Conservation (phyloP, 192 early-diverging fungal genomes). For the Coemansia sp. region DNA sequence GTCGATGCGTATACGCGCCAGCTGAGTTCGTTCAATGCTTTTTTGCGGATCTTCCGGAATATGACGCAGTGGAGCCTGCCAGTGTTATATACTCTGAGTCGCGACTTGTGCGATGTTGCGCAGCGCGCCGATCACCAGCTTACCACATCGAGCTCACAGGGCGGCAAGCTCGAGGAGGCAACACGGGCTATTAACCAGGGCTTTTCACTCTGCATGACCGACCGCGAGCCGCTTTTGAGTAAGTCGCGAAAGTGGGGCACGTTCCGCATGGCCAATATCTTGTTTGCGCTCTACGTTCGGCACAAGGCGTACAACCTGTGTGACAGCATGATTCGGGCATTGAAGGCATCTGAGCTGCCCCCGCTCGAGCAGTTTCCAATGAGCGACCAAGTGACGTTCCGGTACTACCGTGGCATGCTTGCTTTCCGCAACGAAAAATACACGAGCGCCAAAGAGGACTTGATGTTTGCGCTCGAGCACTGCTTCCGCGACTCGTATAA, state of each 20-base stretch:
- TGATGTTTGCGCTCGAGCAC: constrained; percentile 52
- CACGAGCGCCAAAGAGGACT: constrained; percentile 55
- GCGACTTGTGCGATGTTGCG: constrained; percentile 32
- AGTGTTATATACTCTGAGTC: constrained; percentile 28
- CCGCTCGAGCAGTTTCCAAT: constrained; percentile 74
- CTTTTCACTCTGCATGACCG: constrained; percentile 86
- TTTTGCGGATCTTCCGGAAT: constrained; percentile 35
- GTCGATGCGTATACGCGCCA: constrained; percentile 32
- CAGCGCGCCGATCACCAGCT: constrained; percentile 31
- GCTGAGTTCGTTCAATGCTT: constrained; percentile 32
- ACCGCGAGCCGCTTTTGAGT: constrained; percentile 48
- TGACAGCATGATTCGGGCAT: constrained; percentile 73
- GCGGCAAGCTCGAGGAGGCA: constrained; percentile 70
- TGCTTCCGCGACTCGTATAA: constrained; percentile 37
- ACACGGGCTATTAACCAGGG: constrained; percentile 85
- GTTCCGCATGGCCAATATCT: constrained; percentile 80
- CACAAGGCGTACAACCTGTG: constrained; percentile 77
- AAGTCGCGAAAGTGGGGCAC: constrained; percentile 90
- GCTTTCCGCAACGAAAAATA: constrained; percentile 86
- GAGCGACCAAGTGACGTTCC: constrained; percentile 80
- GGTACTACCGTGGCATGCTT: constrained; percentile 84
- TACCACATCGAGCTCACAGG: not conserved
- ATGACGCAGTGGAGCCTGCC: constrained; percentile 38
- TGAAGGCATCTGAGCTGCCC: constrained; percentile 75
- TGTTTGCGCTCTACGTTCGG: constrained; percentile 86